Percentiles rank a stretch among this genome's conserved stretches.
Evolutionary conservation across 2,329 filamentous ascomycete species (phyloP).

Genomic region (Gyromitra esculenta): DNA sequence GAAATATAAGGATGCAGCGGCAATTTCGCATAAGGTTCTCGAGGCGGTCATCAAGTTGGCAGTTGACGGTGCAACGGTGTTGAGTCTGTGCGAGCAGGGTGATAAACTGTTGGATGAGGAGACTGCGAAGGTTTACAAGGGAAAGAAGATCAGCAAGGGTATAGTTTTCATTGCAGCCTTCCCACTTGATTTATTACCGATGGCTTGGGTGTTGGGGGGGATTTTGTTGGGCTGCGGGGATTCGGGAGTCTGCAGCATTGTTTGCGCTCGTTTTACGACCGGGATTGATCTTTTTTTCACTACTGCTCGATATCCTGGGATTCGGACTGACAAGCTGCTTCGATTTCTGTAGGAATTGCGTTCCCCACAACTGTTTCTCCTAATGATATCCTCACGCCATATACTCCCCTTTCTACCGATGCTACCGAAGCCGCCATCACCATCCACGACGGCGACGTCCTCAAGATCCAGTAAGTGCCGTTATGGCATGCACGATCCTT

Average conservation of each 20-base stretch:
- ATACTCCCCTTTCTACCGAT: conserved; percentile 90
- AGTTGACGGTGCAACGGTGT: conserved; percentile 77
- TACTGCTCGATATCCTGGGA: neutral
- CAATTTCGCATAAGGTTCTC: conserved; percentile 95
- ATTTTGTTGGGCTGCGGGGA: neutral
- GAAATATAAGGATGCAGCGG: conserved; percentile 97
- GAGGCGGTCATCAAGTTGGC: conserved; percentile 80
- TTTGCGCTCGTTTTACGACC: neutral
- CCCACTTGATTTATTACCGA: neutral
- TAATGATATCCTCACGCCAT: conserved; percentile 92
- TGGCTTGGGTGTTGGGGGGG: neutral
- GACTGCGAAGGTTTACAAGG: conserved; percentile 94
- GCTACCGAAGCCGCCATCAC: conserved; percentile 80
- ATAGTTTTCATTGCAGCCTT: conserved; percentile 58
- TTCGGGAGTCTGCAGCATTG: conserved; percentile 11
- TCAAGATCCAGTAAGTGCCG: conserved; percentile 80
- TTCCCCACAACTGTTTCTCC: conserved; percentile 97
- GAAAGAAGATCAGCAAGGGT: conserved; percentile 97
- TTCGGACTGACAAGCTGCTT: conserved; percentile 10
- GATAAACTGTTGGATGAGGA: conserved; percentile 96
- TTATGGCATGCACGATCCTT: neutral
- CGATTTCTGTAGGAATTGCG: conserved; percentile 72
- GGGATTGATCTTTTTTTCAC: neutral
- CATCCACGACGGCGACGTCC: conserved; percentile 83
- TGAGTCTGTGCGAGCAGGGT: conserved; percentile 93